These are phyloP conservation scores for Adenanthera pavonina DNA, from an alignment of 306 rosid species.

Conservation along the genomic window DNA sequence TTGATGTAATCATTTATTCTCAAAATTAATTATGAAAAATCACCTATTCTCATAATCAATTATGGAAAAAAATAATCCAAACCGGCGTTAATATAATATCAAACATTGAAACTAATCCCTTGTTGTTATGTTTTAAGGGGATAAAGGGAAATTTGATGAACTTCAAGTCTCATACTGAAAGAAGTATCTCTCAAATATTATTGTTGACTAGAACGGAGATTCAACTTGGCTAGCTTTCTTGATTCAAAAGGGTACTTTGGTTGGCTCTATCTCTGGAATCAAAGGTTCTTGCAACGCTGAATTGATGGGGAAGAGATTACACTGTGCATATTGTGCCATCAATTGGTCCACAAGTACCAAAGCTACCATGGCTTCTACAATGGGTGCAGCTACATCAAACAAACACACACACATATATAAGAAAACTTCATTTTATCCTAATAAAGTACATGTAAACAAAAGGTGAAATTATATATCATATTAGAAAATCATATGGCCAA, in stretches of 20 bases:
- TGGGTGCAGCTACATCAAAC: constrained; percentile 81
- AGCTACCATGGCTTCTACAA: constrained; percentile 94
- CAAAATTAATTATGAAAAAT: too few species aligned
- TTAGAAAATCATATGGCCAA: too few species aligned
- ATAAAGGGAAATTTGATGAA: too few species aligned
- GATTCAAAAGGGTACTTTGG: constrained; percentile 45
- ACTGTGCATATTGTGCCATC: constrained; percentile 88
- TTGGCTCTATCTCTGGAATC: constrained; percentile 37
- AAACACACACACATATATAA: background rate
- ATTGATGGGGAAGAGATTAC: constrained; percentile 77
- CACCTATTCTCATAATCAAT: too few species aligned
- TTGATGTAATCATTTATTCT: too few species aligned
- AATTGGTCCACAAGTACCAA: constrained; percentile 88
- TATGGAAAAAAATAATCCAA: too few species aligned
- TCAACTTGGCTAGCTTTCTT: background rate
- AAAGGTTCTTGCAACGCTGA: constrained; percentile 67
- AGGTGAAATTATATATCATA: too few species aligned
- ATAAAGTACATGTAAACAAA: constrained; percentile 29
- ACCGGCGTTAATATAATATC: too few species aligned
- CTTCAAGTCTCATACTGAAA: constrained; percentile 16
- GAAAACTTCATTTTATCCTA: constrained; percentile 28
- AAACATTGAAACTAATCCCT: too few species aligned
- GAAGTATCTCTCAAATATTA: constrained; percentile 13
- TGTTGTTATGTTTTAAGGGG: too few species aligned
- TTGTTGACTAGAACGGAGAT: constrained; percentile 12